These are phyloP conservation scores for Prunus armeniaca DNA, from an alignment of 306 rosid species.

Conservation along the genomic window DNA sequence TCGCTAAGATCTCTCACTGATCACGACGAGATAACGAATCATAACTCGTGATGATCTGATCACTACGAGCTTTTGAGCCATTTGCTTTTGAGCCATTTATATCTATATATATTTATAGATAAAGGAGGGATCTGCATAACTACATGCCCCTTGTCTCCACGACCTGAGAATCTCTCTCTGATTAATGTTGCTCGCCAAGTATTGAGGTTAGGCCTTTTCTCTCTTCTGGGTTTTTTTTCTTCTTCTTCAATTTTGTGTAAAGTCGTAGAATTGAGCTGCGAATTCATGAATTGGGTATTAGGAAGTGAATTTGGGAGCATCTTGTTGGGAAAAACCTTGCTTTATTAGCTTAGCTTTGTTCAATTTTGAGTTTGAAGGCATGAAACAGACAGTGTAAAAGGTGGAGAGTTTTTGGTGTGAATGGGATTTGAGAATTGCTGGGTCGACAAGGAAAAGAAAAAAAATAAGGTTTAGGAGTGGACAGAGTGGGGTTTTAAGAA, in stretches of 20 bases:
- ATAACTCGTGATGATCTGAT: neutral
- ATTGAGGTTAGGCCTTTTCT: slow-evolving; percentile 23
- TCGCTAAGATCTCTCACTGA: neutral
- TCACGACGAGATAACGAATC: slow-evolving; percentile 12
- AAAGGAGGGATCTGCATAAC: slow-evolving; percentile 1
- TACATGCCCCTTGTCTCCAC: neutral
- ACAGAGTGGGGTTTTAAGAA: neutral
- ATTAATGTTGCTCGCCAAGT: slow-evolving; percentile 15
- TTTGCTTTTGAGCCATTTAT: neutral
- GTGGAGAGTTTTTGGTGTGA: slow-evolving; percentile 13
- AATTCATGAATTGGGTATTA: neutral
- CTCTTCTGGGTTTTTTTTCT: neutral
- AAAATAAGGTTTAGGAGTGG: neutral
- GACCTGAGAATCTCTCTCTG: slow-evolving; percentile 14
- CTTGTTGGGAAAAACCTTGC: neutral
- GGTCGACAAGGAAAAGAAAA: neutral
- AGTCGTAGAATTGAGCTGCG: neutral
- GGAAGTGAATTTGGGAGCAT: neutral
- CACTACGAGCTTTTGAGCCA: neutral
- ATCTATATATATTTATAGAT: neutral
- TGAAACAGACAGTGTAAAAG: neutral
- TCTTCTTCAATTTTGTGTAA: neutral
- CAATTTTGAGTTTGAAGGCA: neutral
- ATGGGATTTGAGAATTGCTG: slow-evolving; percentile 23
- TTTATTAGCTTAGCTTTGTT: neutral